These are phyloP conservation scores for Stephanodiscus minutulus DNA, from an alignment of 108 stramenopile genomes.

Conservation along the genomic window DNA sequence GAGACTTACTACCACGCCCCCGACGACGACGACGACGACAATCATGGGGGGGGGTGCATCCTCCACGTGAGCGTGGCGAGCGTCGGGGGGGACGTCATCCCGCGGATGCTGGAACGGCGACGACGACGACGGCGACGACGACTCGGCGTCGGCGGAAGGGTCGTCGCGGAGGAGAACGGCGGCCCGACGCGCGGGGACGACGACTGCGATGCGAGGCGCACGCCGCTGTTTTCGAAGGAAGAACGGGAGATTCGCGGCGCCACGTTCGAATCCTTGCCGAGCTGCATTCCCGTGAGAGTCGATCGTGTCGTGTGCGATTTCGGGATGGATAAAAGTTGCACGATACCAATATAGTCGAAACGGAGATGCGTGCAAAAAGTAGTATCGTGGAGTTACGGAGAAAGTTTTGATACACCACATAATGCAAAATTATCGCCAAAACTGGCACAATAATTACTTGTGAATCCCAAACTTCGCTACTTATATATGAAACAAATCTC, in stretches of 20 bases:
- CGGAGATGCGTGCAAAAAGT: no score
- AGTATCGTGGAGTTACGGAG: no score
- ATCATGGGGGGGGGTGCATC: constrained; percentile 24
- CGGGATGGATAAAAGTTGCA: constrained; percentile 26
- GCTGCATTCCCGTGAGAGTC: constrained; percentile 25
- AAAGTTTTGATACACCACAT: background rate
- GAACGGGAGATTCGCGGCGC: background rate
- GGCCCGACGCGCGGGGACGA: background rate
- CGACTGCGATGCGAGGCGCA: constrained; percentile 2
- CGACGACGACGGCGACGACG: background rate
- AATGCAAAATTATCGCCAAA: background rate
- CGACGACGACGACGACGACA: background rate
- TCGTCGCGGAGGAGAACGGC: background rate
- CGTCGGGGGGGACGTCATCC: constrained; percentile 39
- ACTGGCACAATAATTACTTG: no score
- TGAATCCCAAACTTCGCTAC: no score
- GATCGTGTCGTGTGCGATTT: constrained; percentile 34
- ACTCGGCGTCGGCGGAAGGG: background rate
- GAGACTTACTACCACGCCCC: constrained; percentile 20
- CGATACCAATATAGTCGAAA: constrained; percentile 6
- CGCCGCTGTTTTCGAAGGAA: constrained; percentile 17
- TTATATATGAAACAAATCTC: background rate
- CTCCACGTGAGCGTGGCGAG: constrained; percentile 49
- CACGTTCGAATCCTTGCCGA: constrained; percentile 10
- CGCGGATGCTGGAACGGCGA: constrained; percentile 13